Evolutionary conservation across 495 filamentous ascomycete species (phyloP), one percentile per base, ranked within the genome.

Genomic region (Aspergillus hancockii): DNA sequence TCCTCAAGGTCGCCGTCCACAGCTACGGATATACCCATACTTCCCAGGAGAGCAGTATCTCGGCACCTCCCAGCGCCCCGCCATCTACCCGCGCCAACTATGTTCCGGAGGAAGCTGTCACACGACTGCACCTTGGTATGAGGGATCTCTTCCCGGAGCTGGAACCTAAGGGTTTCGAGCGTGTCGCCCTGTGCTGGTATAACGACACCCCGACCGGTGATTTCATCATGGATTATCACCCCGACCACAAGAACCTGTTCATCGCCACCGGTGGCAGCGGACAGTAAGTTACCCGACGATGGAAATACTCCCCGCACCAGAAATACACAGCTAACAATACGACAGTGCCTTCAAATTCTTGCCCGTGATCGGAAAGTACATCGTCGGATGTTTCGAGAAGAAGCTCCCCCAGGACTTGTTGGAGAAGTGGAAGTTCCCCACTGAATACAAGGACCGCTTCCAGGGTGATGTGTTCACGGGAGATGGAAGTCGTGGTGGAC

Each of bases 141-240:
- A 61, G 63, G 2, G 74, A 82, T 55, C 78, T 88, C 58, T 73
- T 89, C 2, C 87, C 90, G 0, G 72, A 77, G 30, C 67, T 92
- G 5, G 71, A 59, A 16, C 70, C 81, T 21, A 67, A 89, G n/a
- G 80, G 82, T 0, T 95, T 90, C 58, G 67, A 75, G 28, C 74
- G 75, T 14, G 87, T 83, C 13, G 78, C 88, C 10, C 70, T 96
- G n/a, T 97, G 91, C 67, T 93, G 89, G 89, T 94, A 96, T 60
- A 85, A 81, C 1, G 91, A 93, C 67, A 92, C 89, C 0, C 77
- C 88, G 0, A 86, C 76, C 0, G 88, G 83, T 0, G 88, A 93
- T 65, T 95, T 90, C 71, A 71, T 95, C 28, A 79, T 93, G 55
- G 82, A 85, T 53, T 89, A 88, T 60, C 88, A 92, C 60, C 90